phyloP scores from a whole-genome alignment of 2,329 filamentous ascomycete genomes.

The Cercospora nicotianae region DNA sequence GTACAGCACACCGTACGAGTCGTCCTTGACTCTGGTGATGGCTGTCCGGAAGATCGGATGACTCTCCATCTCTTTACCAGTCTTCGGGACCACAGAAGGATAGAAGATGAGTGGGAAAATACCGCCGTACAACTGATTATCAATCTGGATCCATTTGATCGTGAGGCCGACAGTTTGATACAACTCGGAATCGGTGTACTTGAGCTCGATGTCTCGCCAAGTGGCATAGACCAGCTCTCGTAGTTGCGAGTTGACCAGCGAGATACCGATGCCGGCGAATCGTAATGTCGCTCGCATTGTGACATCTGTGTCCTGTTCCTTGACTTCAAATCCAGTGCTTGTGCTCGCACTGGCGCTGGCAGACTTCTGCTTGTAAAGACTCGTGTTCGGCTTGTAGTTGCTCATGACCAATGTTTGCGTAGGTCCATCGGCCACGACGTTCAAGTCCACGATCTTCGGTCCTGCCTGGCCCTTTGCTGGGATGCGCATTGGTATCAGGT shows the following conservation, averaged over 20 bases:
- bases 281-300: slow-evolving; percentile 87
- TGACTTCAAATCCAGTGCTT: slow-evolving; percentile 83
- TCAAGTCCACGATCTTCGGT: slow-evolving; percentile 92
- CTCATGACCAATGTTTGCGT: slow-evolving; percentile 92
- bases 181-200: slow-evolving; percentile 87
- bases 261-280: slow-evolving; percentile 87
- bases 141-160: slow-evolving; percentile 98
- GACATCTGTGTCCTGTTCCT: slow-evolving; percentile 81
- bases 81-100: slow-evolving; percentile 95
- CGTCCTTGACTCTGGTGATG: slow-evolving; percentile 93
- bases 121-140: slow-evolving; percentile 96
- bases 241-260: slow-evolving; percentile 86
- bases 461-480: slow-evolving; percentile 58
- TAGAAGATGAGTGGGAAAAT: slow-evolving; percentile 98
- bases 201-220: slow-evolving; percentile 84
- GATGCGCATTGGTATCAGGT: slow-evolving; percentile 91
- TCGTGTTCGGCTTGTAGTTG: slow-evolving; percentile 90
- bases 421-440: slow-evolving; percentile 90
- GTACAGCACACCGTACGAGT: slow-evolving; percentile 95
- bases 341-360: slow-evolving; percentile 58
- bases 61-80: slow-evolving; percentile 90
- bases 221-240: slow-evolving; percentile 93
- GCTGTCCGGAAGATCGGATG: slow-evolving; percentile 92
- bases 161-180: slow-evolving; percentile 89
- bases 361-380: slow-evolving; percentile 74